Conservation (phyloP, 495 filamentous ascomycete species). For the Cercophora samala region DNA sequence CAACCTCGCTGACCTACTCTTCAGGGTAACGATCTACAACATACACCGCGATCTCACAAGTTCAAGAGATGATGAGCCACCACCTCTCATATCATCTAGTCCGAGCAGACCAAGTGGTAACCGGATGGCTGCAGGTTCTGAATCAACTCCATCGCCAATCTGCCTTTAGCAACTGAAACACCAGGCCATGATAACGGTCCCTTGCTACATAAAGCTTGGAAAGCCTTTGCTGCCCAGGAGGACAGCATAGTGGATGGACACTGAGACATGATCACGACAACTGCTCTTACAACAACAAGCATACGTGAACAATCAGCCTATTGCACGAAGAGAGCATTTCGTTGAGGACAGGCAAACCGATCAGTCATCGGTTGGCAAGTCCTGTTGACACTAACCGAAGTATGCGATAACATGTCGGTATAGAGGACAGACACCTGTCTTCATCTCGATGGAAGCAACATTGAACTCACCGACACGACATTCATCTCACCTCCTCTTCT, state of each 20-base stretch:
- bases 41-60: neutral
- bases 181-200: neutral
- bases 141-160: neutral
- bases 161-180: neutral
- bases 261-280: neutral
- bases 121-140: neutral
- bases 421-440: neutral
- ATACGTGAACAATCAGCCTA: neutral
- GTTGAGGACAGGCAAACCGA: neutral
- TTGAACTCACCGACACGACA: neutral
- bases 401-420: neutral
- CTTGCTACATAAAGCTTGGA: neutral
- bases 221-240: neutral
- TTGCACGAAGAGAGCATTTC: neutral
- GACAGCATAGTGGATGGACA: neutral
- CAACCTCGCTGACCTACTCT: neutral
- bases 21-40: slow-evolving; percentile 2
- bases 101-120: neutral
- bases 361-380: neutral
- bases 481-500: neutral
- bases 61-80: neutral
- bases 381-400: neutral
- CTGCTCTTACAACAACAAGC: neutral
- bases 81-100: neutral
- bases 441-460: neutral